Base-by-base conservation (phyloP, 495 filamentous ascomycete genomes). In the Xylaria flabelliformis region DNA sequence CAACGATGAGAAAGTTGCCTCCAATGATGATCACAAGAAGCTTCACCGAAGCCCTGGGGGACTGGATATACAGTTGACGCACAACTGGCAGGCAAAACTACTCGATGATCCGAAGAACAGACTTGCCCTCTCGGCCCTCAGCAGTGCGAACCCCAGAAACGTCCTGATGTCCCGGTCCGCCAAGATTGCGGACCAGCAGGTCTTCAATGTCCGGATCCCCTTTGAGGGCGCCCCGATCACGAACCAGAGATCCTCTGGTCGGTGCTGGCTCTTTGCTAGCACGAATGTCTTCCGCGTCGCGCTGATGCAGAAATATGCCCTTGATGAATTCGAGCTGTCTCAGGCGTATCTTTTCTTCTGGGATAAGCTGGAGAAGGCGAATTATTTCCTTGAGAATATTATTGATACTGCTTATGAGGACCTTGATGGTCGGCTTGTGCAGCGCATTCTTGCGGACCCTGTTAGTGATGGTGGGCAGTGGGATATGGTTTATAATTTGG, bases 321-420 rank as follows among this genome's bases (percentile, higher is more conserved):
- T 97, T 10, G 82, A 87, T n/a, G 82, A 87, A n/a, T 85, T 95
- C 77, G 91, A 97, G 83, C 87, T 97, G 2, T 92, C 90, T 44
- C 94, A 97, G 76, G 88, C 91, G 2, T 97, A 96, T 75, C 87
- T 97, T n/a, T 96, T 94, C 84, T 97, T 93, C 87, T 97, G 92
- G 90, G 94, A 97, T 79, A 97, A 97, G 82, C 87, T 97, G 26
- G 94, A 97, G 81, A 97, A 97, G 79, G 89, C 91, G 9, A 97
- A 97, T 76, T 97, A 86, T 78, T 96, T 96, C 83, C 85, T 96
- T 29, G 93, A 95, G 80, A 90, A 91, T 75, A 89, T 96, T 69
- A 86, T 97, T 50, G 88, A 91, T 67, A 96, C 93, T 0, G 85
- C 86, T 0, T 83, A 89, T 51, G 84, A 92, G 69, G 87, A 89